Conservation (phyloP, 768 basidiomycete species). For the Rhodosporidiobolus sp. region DNA sequence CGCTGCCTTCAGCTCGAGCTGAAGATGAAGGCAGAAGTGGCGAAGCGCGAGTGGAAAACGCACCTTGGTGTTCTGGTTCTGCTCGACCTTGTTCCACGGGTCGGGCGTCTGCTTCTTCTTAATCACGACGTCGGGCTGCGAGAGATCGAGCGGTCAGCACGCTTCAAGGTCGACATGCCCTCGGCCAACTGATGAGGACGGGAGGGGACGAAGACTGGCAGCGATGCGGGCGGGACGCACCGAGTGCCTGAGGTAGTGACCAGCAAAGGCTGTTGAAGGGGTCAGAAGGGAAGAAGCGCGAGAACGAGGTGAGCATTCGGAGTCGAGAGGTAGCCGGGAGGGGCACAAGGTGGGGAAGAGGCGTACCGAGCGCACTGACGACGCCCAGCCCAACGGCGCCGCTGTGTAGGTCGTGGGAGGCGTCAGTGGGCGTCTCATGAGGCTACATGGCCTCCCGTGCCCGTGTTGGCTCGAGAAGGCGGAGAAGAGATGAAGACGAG, state of each 20-base stretch:
- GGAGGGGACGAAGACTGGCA: neutral
- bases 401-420: neutral
- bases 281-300: neutral
- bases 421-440: neutral
- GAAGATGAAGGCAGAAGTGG: neutral
- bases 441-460: too few species aligned
- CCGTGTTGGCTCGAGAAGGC: neutral
- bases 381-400: conserved; percentile 21
- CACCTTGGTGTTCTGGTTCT: conserved; percentile 20
- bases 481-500: neutral
- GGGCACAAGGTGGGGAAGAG: neutral
- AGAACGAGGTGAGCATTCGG: neutral
- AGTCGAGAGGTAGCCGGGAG: neutral
- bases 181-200: too few species aligned
- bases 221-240: neutral
- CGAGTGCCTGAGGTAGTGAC: conserved; percentile 19
- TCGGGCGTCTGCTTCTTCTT: conserved; percentile 2
- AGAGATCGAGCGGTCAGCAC: neutral
- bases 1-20: too few species aligned
- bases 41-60: neutral
- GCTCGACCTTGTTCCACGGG: conserved; percentile 25
- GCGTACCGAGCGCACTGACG: neutral
- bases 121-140: conserved; percentile 24
- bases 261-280: conserved; percentile 8
- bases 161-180: too few species aligned